Evolutionary conservation across 176 grass and related monocot genomes (phyloP), one percentile per base, ranked within the genome.

Genomic region (Hyparrhenia diplandra): DNA sequence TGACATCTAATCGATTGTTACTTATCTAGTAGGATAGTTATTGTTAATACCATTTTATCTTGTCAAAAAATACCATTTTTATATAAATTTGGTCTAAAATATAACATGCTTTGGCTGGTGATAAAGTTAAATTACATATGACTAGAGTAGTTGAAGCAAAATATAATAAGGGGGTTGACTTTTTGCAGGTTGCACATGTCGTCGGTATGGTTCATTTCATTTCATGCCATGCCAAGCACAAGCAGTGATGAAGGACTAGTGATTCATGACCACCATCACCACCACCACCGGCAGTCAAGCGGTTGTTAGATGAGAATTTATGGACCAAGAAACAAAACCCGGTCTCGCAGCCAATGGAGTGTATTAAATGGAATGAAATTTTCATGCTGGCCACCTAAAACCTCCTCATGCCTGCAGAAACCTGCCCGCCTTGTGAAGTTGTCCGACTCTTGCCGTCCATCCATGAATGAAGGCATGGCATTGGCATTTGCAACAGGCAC

Each of bases 261-360:
- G 52, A 32, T 34, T 64, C 18, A 68, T 39, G n/a, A 23, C 16
- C 54, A 61, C 10, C 58, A 21, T n/a, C n/a, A n/a, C n/a, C n/a
- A n/a, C 61, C 60, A 32, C 16, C 14, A 18, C 46, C 76, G 37
- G 12, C 69, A 71, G 35, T 67, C 21, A 42, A 21, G 42, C 43
- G 25, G 69, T 72, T 72, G 69, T 73, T 73, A 51, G 69, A 14
- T 73, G 43, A 73, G 43, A 72, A 52, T 73, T 73, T 73, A 73
- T 32, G 70, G 4, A 73, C 5, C 4, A 73, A 32, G 17, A 21
- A 47, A 73, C 25, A n/a, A n/a, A n/a, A n/a, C n/a, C 28, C 54
- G 45, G 27, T 52, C 46, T 73, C 17, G 17, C 45, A 73, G 70
- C 25, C 27, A 49, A 30, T 36, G 17, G 16, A 18, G 62, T 47